Evolutionary conservation across 345 rosid species (phyloP).

Genomic region (Bruguiera gymnorhiza): DNA sequence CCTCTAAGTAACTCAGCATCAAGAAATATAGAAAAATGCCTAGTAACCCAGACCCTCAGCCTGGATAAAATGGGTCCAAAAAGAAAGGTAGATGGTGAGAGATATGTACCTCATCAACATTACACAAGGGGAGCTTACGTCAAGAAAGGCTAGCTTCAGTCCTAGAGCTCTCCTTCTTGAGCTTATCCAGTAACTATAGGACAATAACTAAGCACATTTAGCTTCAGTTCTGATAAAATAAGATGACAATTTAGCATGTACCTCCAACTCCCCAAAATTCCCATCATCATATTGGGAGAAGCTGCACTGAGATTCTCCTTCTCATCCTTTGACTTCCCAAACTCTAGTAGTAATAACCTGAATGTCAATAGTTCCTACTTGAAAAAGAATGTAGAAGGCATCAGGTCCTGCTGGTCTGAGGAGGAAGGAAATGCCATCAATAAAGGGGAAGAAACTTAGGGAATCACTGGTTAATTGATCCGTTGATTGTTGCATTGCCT

Average conservation of each 20-base stretch:
- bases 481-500: conserved; percentile 95
- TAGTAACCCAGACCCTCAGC: conserved; percentile 23
- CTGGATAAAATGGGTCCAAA: conserved; percentile 34
- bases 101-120: no score
- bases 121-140: conserved; percentile 37
- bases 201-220: conserved; percentile 6
- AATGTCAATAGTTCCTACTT: conserved; percentile 88
- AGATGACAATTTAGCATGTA: not conserved
- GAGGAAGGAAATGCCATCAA: not conserved
- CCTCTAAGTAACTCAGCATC: no score
- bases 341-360: conserved; percentile 94
- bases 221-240: not conserved
- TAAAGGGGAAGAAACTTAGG: not conserved
- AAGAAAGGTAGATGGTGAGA: no score
- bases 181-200: conserved; percentile 67
- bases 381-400: not conserved
- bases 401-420: conserved; percentile 3
- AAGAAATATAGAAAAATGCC: no score
- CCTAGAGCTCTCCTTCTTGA: conserved; percentile 65
- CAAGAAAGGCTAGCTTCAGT: conserved; percentile 69
- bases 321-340: conserved; percentile 87
- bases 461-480: conserved; percentile 83
- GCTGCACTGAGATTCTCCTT: conserved; percentile 59
- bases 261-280: conserved; percentile 52
- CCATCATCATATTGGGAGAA: conserved; percentile 52